phyloP scores from a whole-genome alignment of 2,329 filamentous ascomycete species.

The Claviceps citrina region DNA sequence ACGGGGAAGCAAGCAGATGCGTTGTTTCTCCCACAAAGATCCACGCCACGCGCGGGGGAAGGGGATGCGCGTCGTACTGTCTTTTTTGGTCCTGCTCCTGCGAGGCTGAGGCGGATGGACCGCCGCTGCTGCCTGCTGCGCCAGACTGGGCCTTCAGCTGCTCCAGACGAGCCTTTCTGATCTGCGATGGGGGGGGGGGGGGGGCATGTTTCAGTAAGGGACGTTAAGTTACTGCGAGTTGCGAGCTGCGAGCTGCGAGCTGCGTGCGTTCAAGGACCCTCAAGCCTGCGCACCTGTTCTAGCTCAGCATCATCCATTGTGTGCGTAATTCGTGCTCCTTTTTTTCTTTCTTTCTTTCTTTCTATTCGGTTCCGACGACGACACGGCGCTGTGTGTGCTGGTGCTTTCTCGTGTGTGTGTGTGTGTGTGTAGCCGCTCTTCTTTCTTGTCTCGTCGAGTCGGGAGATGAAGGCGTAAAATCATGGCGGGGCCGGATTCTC shows the following conservation, averaged over 20 bases:
- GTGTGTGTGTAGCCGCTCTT: no score
- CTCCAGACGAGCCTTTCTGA: conserved; percentile 79
- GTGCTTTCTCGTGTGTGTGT: no score
- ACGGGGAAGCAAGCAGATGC: no score
- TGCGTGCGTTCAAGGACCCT: no score
- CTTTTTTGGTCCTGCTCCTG: conserved; percentile 46
- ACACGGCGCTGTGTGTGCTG: no score
- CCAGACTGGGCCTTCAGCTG: conserved; percentile 68
- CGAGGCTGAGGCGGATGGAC: conserved; percentile 20
- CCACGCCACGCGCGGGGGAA: neutral
- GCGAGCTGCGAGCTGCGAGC: no score
- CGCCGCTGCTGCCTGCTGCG: conserved; percentile 29
- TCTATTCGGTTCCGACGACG: neutral
- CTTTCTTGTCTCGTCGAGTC: no score
- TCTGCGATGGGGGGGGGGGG: no score
- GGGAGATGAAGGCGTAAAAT: no score
- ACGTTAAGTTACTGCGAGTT: no score
- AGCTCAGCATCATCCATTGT: conserved; percentile 30
- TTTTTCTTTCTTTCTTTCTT: neutral
- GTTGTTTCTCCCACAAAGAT: no score
- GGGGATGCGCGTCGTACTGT: conserved; percentile 17
- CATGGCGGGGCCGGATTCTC: neutral
- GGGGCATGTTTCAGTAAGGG: no score
- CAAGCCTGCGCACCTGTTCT: conserved; percentile 21
- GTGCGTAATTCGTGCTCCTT: neutral